Base-by-base conservation (phyloP, 192 early-diverging fungal species). In the Coemansia sp. region DNA sequence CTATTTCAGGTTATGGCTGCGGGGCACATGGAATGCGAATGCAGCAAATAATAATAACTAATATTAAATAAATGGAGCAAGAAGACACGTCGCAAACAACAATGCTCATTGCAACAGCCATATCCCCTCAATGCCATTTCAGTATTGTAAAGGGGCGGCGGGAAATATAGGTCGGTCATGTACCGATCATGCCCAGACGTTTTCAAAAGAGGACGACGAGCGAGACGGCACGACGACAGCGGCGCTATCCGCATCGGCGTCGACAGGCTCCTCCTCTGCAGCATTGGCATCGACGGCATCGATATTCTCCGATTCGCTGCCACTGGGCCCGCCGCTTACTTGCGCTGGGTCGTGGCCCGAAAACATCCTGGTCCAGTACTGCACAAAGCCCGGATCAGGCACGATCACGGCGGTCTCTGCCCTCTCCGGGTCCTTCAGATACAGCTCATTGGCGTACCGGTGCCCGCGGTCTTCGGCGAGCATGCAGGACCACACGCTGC, bases 401-500 rank as follows among this genome's bases (percentile, higher is more conserved):
- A 65, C 42, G 54, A 81, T 63, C 2, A 64, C 68, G 5, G 51
- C 18, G 30, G 47, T 28, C 0, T 4, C 6, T 6, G 45, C 36
- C 30, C 11, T 46, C 16, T 0, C 60, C 14, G 46, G 29, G 1
- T 54, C 64, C 9, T 46, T 29, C 28, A 48, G 18, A 28, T 59
- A 79, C 24, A 79, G 58, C 36, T 48, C 30, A 32, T 79, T 79
- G 25, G 5, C 0, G 22, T 73, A 74, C 34, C 28, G 6, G 39
- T 42, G 13, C 39, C 5, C 13, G 39, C 39, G 58, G 52, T 39
- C 20, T 5, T 39, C 28, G 14, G 10, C 36, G 3, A 22, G 65
- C 59, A 98, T 71, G 71, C 88, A 88, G 61, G 93, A 84, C 95
- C 95, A 98, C 9, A 98, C 69, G 13, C 87, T 89, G 18, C 69